Conservation (phyloP, 2,329 filamentous ascomycete species). For the Achaetomium macrosporum region DNA sequence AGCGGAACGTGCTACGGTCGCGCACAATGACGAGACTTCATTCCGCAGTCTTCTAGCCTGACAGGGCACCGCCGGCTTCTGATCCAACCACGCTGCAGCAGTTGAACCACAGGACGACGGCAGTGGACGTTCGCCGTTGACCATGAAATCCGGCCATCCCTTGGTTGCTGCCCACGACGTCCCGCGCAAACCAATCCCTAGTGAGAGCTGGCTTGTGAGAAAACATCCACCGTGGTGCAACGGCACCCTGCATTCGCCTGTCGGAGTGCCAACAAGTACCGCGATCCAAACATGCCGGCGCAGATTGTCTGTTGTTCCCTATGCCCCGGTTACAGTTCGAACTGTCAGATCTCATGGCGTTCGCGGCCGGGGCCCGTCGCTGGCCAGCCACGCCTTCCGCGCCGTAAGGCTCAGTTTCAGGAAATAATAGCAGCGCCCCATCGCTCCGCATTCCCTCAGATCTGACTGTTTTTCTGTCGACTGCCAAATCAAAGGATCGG, state of each 20-base stretch:
- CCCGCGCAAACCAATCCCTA: constrained; percentile 5
- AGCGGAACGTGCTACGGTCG: too few relatives aligned
- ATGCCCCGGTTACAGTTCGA: too few relatives aligned
- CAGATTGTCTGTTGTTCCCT: background rate
- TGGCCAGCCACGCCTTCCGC: constrained; percentile 4
- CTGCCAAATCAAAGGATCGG: constrained; percentile 8
- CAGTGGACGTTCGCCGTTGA: background rate
- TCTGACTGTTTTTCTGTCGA: background rate
- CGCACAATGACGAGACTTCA: too few relatives aligned
- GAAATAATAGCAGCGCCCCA: constrained; percentile 25
- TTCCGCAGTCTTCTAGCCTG: too few relatives aligned
- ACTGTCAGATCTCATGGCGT: background rate
- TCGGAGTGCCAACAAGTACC: constrained; percentile 8
- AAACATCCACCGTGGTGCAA: constrained; percentile 6
- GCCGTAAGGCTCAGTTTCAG: constrained; percentile 25
- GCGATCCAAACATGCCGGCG: constrained; percentile 21
- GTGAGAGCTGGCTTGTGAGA: constrained; percentile 4
- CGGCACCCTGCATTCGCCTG: constrained; percentile 12
- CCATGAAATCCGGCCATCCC: background rate
- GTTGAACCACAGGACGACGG: background rate
- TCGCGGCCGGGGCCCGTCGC: background rate
- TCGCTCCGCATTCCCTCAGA: constrained; percentile 2
- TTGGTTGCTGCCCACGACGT: background rate
- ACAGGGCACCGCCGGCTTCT: background rate
- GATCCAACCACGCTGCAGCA: constrained; percentile 7